Base-by-base conservation (phyloP, 345 rosid genomes). In the Mercurialis annua region DNA sequence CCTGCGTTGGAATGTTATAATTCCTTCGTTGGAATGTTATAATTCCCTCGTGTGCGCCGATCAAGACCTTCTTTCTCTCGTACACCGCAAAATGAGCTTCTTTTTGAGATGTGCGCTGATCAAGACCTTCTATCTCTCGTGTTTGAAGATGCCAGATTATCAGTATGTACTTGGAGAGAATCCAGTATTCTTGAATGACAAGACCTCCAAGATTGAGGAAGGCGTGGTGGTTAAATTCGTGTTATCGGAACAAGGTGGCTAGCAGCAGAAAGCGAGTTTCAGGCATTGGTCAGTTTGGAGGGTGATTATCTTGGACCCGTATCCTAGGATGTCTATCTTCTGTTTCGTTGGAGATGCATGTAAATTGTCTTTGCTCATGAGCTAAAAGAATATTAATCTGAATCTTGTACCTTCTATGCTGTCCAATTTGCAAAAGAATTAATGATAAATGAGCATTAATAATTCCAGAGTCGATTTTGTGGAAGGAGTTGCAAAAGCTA, bases 251-350 rank as follows among this genome's bases (percentile, higher is more conserved):
- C 86, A 0, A 86, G 81, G 77, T 91, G 96, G 97, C 69, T 89
- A 51, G 94, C 91, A 71, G 85, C 80, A 1, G 92, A 91, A 66
- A 80, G 92, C 74, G 97, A 91, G 59, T 87, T 91, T 71, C 99
- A 80, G 82, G 99, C 87, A 0, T 46, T 89, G 74, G 95, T 84
- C 44, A 83, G 97, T 71, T 74, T 91, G 81, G 92, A 89, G 72
- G 92, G 92, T 10, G 94, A 89, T 76, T 82, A 71, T 73, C 85
- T 91, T 26, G 92, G 95, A 44, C 96, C 96, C 0, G 62, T 87
- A 40, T 80, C 82, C 7, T 50, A 68, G 57, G 26, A n/a, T n/a
- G n/a, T n/a, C n/a, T n/a, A n/a, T n/a, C n/a, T n/a, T 10, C 27
- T 15, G 24, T 20, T 49, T 21, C 1, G 16, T 44, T 30, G 38